Percentiles rank a stretch among this genome's conserved stretches.
Evolutionary conservation across 257 asterid species (phyloP).

Genomic region (Cordia subcordata): DNA sequence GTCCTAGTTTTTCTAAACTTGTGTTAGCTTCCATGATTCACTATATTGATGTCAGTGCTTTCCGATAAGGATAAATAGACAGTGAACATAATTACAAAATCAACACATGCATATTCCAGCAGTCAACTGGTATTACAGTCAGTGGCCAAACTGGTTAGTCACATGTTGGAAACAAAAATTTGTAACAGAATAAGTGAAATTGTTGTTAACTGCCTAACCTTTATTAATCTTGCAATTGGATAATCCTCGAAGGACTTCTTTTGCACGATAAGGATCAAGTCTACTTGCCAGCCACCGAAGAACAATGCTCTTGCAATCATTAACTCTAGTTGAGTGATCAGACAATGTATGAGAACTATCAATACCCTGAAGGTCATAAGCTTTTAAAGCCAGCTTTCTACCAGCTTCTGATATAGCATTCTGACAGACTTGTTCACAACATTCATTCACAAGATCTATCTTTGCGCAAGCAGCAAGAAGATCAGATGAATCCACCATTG

Average conservation of each 20-base stretch:
- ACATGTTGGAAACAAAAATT: not conserved
- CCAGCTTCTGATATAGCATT: conserved; percentile 84
- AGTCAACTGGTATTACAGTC: not conserved
- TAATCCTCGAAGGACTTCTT: conserved; percentile 79
- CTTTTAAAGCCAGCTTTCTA: conserved; percentile 66
- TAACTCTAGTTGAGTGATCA: conserved; percentile 59
- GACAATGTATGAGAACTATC: conserved; percentile 50
- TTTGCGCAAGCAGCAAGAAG: conserved; percentile 82
- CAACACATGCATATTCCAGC: not conserved
- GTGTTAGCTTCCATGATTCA: too few species aligned
- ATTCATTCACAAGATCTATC: conserved; percentile 81
- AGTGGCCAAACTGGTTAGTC: not conserved
- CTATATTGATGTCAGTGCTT: too few species aligned
- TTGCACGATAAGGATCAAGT: conserved; percentile 78
- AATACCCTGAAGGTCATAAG: conserved; percentile 48
- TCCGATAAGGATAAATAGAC: not conserved
- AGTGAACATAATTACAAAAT: not conserved
- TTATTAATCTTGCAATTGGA: conserved; percentile 89
- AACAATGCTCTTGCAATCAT: conserved; percentile 73
- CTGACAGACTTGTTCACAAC: conserved; percentile 92
- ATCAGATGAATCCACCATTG: conserved; percentile 55
- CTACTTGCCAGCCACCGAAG: conserved; percentile 92
- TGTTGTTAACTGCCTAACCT: conserved; percentile 43
- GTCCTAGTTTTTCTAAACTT: too few species aligned
- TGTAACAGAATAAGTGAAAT: not conserved